phyloP scores from a whole-genome alignment of 108 stramenopile genomes.

The Fragilaria crotonensis region DNA sequence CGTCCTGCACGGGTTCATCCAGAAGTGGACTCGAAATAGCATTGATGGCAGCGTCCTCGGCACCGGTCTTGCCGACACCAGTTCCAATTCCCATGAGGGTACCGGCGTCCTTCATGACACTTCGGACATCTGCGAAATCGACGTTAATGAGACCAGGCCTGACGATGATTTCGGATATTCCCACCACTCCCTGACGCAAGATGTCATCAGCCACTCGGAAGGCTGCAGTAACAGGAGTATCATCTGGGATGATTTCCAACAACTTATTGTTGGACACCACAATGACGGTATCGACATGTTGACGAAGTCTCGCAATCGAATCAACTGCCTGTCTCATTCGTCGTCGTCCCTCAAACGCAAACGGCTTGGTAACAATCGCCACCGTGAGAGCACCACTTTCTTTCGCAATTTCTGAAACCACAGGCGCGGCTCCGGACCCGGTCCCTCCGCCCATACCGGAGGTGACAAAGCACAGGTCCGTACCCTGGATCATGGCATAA shows the following conservation, averaged over 20 bases:
- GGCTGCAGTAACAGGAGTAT: conserved; percentile 61
- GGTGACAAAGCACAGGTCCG: conserved; percentile 68
- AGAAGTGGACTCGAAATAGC: conserved; percentile 66
- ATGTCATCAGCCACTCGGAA: conserved; percentile 78
- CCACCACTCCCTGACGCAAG: conserved; percentile 70
- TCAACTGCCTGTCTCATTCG: conserved; percentile 52
- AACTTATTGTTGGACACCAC: conserved; percentile 74
- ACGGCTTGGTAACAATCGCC: conserved; percentile 81
- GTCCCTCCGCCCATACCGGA: conserved; percentile 81
- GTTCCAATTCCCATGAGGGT: conserved; percentile 76
- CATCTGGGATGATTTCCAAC: conserved; percentile 58
- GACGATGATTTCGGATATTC: conserved; percentile 75
- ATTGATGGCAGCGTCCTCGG: conserved; percentile 52
- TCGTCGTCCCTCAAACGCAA: conserved; percentile 67
- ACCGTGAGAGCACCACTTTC: conserved; percentile 50
- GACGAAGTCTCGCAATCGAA: conserved; percentile 36
- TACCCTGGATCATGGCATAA: conserved; percentile 32
- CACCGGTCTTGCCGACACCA: conserved; percentile 29
- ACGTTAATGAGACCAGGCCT: conserved; percentile 73
- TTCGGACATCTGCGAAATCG: conserved; percentile 78
- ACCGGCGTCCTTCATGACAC: conserved; percentile 71
- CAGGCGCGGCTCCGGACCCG: conserved; percentile 70
- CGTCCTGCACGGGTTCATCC: conserved; percentile 47
- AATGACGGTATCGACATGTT: conserved; percentile 71
- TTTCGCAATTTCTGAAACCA: conserved; percentile 71